Evolutionary conservation across 176 grass and related monocot species (phyloP).

Genomic region (Aegilops sharonensis): DNA sequence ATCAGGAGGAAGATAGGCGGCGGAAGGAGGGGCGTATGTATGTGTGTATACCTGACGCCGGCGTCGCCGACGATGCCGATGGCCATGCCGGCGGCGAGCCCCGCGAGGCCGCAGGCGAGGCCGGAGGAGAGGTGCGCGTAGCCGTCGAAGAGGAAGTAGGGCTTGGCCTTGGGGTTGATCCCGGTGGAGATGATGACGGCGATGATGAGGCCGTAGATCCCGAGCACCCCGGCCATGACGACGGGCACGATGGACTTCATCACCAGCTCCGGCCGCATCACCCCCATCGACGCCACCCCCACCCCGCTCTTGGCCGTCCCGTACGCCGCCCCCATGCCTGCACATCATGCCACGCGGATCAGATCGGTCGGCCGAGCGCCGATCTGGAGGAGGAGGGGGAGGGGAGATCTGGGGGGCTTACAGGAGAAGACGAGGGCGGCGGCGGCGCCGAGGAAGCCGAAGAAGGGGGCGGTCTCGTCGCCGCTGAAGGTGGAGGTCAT

Average conservation of each 20-base stretch:
- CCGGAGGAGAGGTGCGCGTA: slow-evolving; percentile 75
- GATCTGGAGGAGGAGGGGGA: background rate
- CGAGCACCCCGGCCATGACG: slow-evolving; percentile 82
- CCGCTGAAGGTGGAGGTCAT: slow-evolving; percentile 62
- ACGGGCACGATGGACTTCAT: slow-evolving; percentile 86
- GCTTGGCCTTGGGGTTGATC: slow-evolving; percentile 86
- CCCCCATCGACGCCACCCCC: slow-evolving; percentile 68
- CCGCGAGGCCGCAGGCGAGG: slow-evolving; percentile 61
- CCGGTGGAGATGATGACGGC: slow-evolving; percentile 79
- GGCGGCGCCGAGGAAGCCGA: slow-evolving; percentile 97
- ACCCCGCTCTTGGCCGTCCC: slow-evolving; percentile 75
- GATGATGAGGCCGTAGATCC: slow-evolving; percentile 80
- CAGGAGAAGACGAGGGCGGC: slow-evolving; percentile 97
- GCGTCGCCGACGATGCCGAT: slow-evolving; percentile 72
- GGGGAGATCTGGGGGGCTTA: slow-evolving; percentile 16
- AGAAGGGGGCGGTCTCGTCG: slow-evolving; percentile 98
- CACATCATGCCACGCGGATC: background rate
- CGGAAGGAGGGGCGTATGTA: background rate
- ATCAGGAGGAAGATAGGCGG: no score
- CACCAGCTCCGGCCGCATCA: slow-evolving; percentile 75
- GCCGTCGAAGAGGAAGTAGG: slow-evolving; percentile 75
- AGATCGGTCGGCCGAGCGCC: background rate
- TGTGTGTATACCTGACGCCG: slow-evolving; percentile 36
- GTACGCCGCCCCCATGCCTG: slow-evolving; percentile 72
- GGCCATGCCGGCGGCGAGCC: slow-evolving; percentile 62